Evolutionary conservation across 2,329 filamentous ascomycete genomes (phyloP), one percentile per base, ranked within the genome.

Genomic region (Fusarium sp.): DNA sequence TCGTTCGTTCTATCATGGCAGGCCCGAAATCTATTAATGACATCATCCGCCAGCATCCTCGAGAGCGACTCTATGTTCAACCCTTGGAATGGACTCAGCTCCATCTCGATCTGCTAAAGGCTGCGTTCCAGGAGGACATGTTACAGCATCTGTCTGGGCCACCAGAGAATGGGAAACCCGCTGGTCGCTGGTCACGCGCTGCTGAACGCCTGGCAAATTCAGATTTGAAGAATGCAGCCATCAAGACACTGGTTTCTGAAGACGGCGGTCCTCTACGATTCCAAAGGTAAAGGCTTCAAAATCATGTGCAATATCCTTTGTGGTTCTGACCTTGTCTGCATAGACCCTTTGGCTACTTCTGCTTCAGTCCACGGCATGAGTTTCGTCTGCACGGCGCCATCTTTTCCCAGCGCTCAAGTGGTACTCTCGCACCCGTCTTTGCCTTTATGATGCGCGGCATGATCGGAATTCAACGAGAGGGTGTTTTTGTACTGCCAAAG

Each of bases 261-360:
- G 53, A 51, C 1, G 57, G 65, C 9, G 67, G 61, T 3, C 64
- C 66, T 15, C 51, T 70, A 1, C 49, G 49, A 14, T 62, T 68
- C 5, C 51, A 57, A 9, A 58, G 67, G 68, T 68, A 49, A 6
- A n/a, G 61, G 9, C 19, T 25, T 0, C 1, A 10, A 8, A n/a
- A 1, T 15, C 3, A 8, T 1, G 5, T 25, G n/a, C n/a, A 25
- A 8, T 25, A 25, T 15, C 4, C 8, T 3, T 4, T 1, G 1
- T 7, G 1, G 9, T 14, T 21, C 31, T 47, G 1, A 49, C 17
- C 9, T 31, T 19, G n/a, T 2, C 14, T 23, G 1, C 5, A 4
- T 21, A 70, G 68, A 9, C 66, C 64, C 8, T 69, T 60, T 17
- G 68, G 64, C 6, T 69, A 57, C 25, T 70, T 70, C 49, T 68